Evolutionary conservation across 2,329 filamentous ascomycete species (phyloP), one percentile per base, ranked within the genome.

Genomic region (Colletotrichum liriopes): DNA sequence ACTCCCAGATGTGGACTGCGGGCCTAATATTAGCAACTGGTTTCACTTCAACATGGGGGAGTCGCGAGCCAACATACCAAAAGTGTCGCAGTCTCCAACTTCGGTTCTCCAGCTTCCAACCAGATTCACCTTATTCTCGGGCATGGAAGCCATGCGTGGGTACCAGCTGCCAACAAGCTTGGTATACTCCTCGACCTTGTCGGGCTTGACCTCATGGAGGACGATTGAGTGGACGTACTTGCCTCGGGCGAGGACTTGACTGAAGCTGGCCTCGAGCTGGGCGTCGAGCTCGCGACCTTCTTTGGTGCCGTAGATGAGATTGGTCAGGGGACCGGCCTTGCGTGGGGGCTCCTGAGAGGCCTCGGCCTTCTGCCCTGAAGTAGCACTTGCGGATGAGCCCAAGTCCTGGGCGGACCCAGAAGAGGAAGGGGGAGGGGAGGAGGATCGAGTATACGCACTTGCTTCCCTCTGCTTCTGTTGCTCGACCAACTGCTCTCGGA

Each of bases 191-290:
- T 98, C 95, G 58, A 98, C 94, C 84, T 94, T 96, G 78, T 98
- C 95, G 73, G 95, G 95, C 85, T 97, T 95, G 76, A 99, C 96
- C 74, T 97, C 91, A 86, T 99, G 96, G 80, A 98, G 94, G 71
- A 98, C 95, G 81, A 99, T 98, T 58, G 95, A 97, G 84, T 99
- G 96, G 66, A 99, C 95, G 79, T 99, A 99, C 86, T 99, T 99
- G 80, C 96, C 96, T 75, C 96, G 90, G 32, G 96, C 96, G 56
- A 99, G 87, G 55, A 98, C 94, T 82, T 98, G 95, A 63, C 94
- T 97, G 85, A 98, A 99, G 81, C 94, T 97, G 71, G 95, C 92
- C 85, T 98, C 95, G 79, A 99, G 96, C 84, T 98, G 96, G 75
- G 94, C 93, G 79, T 99, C 96, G 81, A 98, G 90, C 85, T 98